phyloP scores from a whole-genome alignment of 805 yeast genomes.

The Starmerella davenportii region DNA sequence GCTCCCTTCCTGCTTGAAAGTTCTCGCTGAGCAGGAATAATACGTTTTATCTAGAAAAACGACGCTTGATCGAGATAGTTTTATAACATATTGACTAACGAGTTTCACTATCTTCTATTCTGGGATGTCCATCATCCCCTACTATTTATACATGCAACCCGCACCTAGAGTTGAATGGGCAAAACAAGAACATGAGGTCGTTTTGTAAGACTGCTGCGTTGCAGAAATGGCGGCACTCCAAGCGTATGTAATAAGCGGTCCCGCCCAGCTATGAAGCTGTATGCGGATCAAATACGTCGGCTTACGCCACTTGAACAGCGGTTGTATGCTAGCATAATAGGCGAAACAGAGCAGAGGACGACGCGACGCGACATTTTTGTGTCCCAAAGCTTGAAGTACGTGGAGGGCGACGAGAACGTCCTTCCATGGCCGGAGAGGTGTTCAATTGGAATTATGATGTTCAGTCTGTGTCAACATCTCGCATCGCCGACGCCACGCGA shows the following conservation, averaged over 20 bases:
- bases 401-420: conserved; percentile 13
- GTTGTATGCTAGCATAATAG: conserved; percentile 7
- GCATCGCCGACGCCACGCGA: background rate
- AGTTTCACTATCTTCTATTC: too few relatives aligned
- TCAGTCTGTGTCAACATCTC: conserved; percentile 5
- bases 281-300: conserved; percentile 6
- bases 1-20: too few relatives aligned
- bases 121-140: too few relatives aligned
- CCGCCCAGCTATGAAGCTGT: conserved; percentile 11
- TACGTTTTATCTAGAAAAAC: too few relatives aligned
- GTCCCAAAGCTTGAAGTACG: conserved; percentile 7
- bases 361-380: conserved; percentile 4
- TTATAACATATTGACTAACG: too few relatives aligned
- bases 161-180: too few relatives aligned
- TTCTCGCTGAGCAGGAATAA: too few relatives aligned
- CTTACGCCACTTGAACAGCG: conserved; percentile 8
- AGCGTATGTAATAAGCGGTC: too few relatives aligned
- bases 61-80: background rate
- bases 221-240: too few relatives aligned
- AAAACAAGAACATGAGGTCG: too few relatives aligned
- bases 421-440: conserved; percentile 16
- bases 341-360: background rate
- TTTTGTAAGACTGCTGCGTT: too few relatives aligned
- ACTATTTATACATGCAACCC: too few relatives aligned
- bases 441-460: conserved; percentile 11